phyloP scores from a whole-genome alignment of 768 basidiomycete genomes.

The Terana coerulea region DNA sequence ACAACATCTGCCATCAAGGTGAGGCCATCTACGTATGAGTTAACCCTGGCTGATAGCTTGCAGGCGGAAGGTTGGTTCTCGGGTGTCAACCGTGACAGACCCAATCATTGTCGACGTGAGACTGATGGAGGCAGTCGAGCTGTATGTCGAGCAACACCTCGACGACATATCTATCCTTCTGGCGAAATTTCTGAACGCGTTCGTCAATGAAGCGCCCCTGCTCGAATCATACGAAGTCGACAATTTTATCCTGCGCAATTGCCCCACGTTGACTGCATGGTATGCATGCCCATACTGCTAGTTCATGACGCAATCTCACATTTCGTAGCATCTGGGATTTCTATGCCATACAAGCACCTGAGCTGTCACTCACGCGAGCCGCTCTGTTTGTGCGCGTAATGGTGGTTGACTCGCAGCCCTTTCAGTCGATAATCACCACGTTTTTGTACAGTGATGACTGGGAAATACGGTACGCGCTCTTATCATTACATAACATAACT shows the following conservation, averaged over 20 bases:
- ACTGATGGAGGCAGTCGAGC: slow-evolving; percentile 51
- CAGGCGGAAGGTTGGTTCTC: slow-evolving; percentile 47
- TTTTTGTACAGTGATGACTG: slow-evolving; percentile 37
- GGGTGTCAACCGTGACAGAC: slow-evolving; percentile 43
- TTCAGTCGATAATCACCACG: slow-evolving; percentile 46
- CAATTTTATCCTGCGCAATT: slow-evolving; percentile 68
- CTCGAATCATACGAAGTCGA: slow-evolving; percentile 67
- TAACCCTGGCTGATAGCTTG: not conserved
- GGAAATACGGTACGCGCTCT: slow-evolving; percentile 44
- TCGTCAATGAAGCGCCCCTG: slow-evolving; percentile 55
- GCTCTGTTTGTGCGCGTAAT: slow-evolving; percentile 55
- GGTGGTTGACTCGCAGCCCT: slow-evolving; percentile 60
- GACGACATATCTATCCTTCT: slow-evolving; percentile 50
- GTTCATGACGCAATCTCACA: not conserved
- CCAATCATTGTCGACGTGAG: slow-evolving; percentile 56
- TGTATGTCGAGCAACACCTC: slow-evolving; percentile 44
- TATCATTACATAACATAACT: slow-evolving; percentile 4
- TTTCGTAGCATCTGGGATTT: slow-evolving; percentile 58
- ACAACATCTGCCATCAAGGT: slow-evolving; percentile 55
- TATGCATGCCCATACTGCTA: slow-evolving; percentile 23
- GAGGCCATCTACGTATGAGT: slow-evolving; percentile 17
- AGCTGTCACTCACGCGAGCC: slow-evolving; percentile 51
- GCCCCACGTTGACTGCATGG: slow-evolving; percentile 55
- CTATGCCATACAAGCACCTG: slow-evolving; percentile 56
- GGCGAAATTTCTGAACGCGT: slow-evolving; percentile 60